Conservation (phyloP, 2,329 filamentous ascomycete genomes). For the Coniella vitis region DNA sequence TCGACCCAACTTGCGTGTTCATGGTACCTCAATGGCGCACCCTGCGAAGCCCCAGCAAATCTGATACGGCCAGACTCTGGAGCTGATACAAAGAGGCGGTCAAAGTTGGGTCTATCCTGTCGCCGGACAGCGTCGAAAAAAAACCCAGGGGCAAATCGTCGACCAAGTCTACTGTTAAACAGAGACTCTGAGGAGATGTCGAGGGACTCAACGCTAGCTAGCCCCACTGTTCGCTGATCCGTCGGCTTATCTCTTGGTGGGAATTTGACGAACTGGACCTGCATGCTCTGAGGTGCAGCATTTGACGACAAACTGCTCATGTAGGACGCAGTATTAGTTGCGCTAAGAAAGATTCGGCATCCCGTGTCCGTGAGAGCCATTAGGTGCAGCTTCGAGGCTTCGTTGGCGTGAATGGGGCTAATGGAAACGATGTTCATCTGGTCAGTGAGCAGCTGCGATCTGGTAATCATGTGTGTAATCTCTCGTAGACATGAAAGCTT, state of each 20-base stretch:
- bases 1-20: slow-evolving; percentile 79
- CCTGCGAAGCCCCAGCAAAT: slow-evolving; percentile 43
- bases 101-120: slow-evolving; percentile 43
- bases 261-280: slow-evolving; percentile 94
- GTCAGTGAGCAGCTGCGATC: slow-evolving; percentile 62
- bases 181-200: slow-evolving; percentile 44
- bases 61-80: slow-evolving; percentile 85
- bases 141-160: slow-evolving; percentile 76
- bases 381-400: slow-evolving; percentile 77
- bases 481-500: slow-evolving; percentile 57
- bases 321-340: slow-evolving; percentile 70
- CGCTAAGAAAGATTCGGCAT: slow-evolving; percentile 85
- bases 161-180: slow-evolving; percentile 43
- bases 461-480: slow-evolving; percentile 79
- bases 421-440: slow-evolving; percentile 74
- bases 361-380: slow-evolving; percentile 88
- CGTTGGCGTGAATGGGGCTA: slow-evolving; percentile 71
- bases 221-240: slow-evolving; percentile 25
- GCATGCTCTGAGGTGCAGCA: slow-evolving; percentile 82
- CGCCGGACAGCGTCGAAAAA: slow-evolving; percentile 78
- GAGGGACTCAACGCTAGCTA: slow-evolving; percentile 32
- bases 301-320: slow-evolving; percentile 54
- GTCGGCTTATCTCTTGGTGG: slow-evolving; percentile 51
- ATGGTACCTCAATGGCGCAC: slow-evolving; percentile 49
- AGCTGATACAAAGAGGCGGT: slow-evolving; percentile 74